A percentile compares a stretch with the other conserved stretches of the same genome.
These are phyloP conservation scores for Dactylellina cionopaga DNA, from an alignment of 2,329 filamentous ascomycete genomes.

Conservation along the genomic window DNA sequence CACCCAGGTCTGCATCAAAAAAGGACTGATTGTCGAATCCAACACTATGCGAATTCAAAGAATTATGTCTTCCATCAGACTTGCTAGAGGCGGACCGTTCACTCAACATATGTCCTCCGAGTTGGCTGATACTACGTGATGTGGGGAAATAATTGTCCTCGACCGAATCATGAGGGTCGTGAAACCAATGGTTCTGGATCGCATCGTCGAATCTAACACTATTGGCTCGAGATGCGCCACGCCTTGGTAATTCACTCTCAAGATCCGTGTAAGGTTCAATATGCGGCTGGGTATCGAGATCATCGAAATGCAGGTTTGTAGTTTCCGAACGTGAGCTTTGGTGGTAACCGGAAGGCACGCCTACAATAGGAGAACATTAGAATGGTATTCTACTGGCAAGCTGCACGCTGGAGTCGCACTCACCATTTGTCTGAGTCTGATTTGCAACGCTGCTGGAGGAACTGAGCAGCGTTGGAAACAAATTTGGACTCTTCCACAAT, in stretches of 20 bases:
- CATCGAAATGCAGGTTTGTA: constrained; percentile 72
- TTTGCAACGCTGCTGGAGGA: constrained; percentile 52
- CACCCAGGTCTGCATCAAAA: constrained; percentile 69
- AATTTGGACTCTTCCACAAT: constrained; percentile 47
- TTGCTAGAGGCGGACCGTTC: constrained; percentile 80
- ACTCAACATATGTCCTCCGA: constrained; percentile 82
- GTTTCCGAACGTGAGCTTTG: constrained; percentile 50
- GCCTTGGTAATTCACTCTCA: constrained; percentile 83
- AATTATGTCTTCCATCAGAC: constrained; percentile 93
- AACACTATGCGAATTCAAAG: constrained; percentile 78
- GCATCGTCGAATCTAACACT: constrained; percentile 98
- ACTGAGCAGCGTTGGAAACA: constrained; percentile 47
- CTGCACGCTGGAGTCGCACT: constrained; percentile 11
- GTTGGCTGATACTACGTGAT: constrained; percentile 78
- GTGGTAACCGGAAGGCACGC: constrained; percentile 43
- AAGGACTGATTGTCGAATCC: constrained; percentile 76
- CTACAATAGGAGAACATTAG: constrained; percentile 40
- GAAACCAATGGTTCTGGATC: constrained; percentile 87
- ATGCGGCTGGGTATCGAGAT: constrained; percentile 84
- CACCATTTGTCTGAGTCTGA: constrained; percentile 48
- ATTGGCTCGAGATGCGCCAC: constrained; percentile 90
- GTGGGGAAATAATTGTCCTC: constrained; percentile 74
- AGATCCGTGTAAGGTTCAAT: constrained; percentile 83
- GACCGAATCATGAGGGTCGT: constrained; percentile 81
- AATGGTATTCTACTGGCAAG: background rate